Base-by-base conservation (phyloP, 805 yeast species). In the Priceomyces melissophilus region DNA sequence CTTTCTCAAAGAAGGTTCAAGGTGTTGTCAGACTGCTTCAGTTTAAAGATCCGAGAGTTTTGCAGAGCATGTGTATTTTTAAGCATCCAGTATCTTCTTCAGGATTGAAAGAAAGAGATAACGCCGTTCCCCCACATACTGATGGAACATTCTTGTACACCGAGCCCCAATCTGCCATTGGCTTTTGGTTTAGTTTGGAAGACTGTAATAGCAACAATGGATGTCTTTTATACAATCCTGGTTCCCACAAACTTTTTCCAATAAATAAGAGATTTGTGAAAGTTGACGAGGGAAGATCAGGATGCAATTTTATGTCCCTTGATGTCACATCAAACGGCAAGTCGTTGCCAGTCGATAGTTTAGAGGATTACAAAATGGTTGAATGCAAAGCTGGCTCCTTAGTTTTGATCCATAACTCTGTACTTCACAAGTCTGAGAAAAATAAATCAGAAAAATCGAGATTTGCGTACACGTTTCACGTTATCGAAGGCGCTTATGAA, bases 181-280 rank as follows among this genome's bases (percentile, higher is more conserved):
- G 95, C 2, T 86, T 82, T 55, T 85, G 95, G 95, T 78, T 80
- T 54, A 90, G 93, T 0, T 60, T 85, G 46, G 88, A 86, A 50
- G 85, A 83, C 50, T 85, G 93, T 56, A 79, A 82, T 1, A 42
- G 56, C 2, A 63, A 61, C 4, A 85, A 85, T 58, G 93, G 95
- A 0, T 84, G 91, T 43, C 63, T 85, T 13, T 74, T 79, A 43
- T 84, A 73, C 51, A 68, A 76, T 11, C 88, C 90, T 0, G 91
- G 90, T 0, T 76, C 87, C 3, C 93, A 86, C 54, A 76, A 75
- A 55, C 65, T 61, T 5, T 64, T 67, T 28, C 79, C 80, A 1
- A 69, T 86, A 3, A 65, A 67, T 8, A 80, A 79, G 53, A 66
- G 93, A 45, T 82, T 85, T 63, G 84, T 82, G 4, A 75, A 82